Conservation (phyloP, 495 filamentous ascomycete species). For the Hypomontagnella monticulosa region DNA sequence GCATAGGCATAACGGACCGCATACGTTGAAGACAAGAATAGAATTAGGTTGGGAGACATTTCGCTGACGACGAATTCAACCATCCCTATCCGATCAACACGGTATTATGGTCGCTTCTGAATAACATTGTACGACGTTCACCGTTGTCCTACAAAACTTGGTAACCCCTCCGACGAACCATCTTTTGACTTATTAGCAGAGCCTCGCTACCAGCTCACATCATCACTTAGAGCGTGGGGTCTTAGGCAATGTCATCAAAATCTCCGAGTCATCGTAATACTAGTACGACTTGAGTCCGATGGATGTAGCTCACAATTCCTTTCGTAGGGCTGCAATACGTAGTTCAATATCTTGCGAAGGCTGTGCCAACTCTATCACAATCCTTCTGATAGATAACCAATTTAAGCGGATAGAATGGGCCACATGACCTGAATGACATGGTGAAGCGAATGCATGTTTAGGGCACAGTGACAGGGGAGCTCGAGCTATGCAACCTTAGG, state of each 20-base stretch:
- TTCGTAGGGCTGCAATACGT: constrained; percentile 15
- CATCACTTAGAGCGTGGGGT: constrained; percentile 5
- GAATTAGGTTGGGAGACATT: constrained; percentile 2
- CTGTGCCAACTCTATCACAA: not conserved
- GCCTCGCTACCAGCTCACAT: constrained; percentile 15
- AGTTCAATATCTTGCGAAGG: not conserved
- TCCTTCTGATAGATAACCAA: constrained; percentile 9
- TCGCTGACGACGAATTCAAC: constrained; percentile 3
- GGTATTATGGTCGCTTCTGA: no score
- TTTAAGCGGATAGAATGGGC: constrained; percentile 17
- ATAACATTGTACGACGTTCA: not conserved
- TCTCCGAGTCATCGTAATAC: constrained; percentile 30
- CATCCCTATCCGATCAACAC: no score
- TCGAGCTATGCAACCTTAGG: not conserved
- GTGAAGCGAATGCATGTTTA: constrained; percentile 28
- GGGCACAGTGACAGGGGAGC: constrained; percentile 22
- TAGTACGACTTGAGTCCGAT: not conserved
- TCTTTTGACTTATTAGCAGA: not conserved
- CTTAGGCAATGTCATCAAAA: constrained; percentile 20
- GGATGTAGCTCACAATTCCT: constrained; percentile 2
- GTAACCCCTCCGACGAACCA: constrained; percentile 1
- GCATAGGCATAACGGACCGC: no score
- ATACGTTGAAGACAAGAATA: no score
- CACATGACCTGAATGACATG: constrained; percentile 31
- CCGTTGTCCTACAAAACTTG: not conserved